Evolutionary conservation across 225 moss, liverwort and hornwort genomes (phyloP).

Genomic region (Pleurozium schreberi): DNA sequence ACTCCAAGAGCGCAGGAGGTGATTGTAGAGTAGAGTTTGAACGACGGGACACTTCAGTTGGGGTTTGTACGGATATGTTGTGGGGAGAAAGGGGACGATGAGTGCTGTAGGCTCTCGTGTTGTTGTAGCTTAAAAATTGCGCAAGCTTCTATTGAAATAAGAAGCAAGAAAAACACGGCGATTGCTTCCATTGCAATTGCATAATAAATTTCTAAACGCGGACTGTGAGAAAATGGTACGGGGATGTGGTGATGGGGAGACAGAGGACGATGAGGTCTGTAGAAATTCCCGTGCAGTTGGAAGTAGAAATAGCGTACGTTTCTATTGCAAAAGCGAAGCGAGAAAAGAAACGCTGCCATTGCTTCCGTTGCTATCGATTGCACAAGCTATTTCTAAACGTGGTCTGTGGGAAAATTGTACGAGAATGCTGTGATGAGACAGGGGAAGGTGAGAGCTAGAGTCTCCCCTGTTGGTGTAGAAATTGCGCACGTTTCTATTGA

Average conservation of each 20-base stretch:
- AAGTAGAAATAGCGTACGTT: neutral
- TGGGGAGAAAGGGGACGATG: neutral
- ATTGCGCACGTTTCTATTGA: neutral
- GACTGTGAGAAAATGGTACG: neutral
- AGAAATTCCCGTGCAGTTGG: neutral
- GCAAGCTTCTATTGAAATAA: neutral
- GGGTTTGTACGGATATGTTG: neutral
- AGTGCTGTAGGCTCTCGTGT: neutral
- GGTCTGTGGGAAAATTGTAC: neutral
- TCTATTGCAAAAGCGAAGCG: neutral
- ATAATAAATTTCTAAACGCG: neutral
- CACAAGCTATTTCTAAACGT: neutral
- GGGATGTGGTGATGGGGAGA: neutral
- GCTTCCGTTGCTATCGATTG: neutral
- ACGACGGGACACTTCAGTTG: neutral
- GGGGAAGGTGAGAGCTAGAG: neutral
- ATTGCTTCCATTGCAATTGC: neutral
- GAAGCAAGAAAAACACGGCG: neutral
- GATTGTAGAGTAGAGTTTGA: neutral
- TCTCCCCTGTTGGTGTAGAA: neutral
- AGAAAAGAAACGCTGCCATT: neutral
- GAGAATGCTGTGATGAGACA: neutral
- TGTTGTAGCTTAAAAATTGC: neutral
- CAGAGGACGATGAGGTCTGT: neutral
- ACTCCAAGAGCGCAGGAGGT: neutral